Evolutionary conservation across 208 protist genomes (phyloP), one percentile per base, ranked within the genome.

Genomic region (Trypanosoma avium): DNA sequence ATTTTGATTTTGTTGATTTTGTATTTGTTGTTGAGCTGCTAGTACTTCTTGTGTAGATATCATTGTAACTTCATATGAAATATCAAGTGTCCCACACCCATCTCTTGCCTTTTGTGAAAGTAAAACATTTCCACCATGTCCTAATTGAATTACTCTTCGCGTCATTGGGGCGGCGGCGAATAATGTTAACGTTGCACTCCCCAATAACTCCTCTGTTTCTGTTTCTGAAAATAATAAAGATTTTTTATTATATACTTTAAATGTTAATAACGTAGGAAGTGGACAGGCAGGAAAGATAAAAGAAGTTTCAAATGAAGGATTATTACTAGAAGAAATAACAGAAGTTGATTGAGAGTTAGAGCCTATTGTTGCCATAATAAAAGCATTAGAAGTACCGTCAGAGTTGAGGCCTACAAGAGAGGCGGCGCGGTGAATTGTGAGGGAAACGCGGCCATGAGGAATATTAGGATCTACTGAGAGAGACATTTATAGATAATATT

Each of bases 381-480:
- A 88, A 17, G 88, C 82, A 73, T 94, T 94, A 12, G 84, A 91
- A 32, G 77, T 86, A 58, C 81, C 81, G 50, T 74, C 84, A 0
- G 82, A 63, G 72, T 88, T 86, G 40, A 90, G 63, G n/a, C 61
- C 79, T 26, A 94, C 53, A 30, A 94, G 79, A 22, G 60, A 74
- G 59, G 84, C 83, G 2, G 81, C 87, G 40, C 72, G 72, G 69
- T 81, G 71, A 9, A 92, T 64, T 2, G 70, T 84, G 35, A 92
- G 65, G 29, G 62, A 68, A 19, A 92, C 67, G 8, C 52, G 47
- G 15, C 56, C 67, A 7, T 61, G 67, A 29, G 65, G 67, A 55
- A 73, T 61, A 27, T 30, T 35, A 22, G 45, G 22, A 47, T 56
- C 58, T 10, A 54, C 12, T 55, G 55, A 65, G 47, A 73, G 65